Evolutionary conservation across 2,329 filamentous ascomycete species (phyloP), one percentile per base, ranked within the genome.

Genomic region (Bipolaris cookei): DNA sequence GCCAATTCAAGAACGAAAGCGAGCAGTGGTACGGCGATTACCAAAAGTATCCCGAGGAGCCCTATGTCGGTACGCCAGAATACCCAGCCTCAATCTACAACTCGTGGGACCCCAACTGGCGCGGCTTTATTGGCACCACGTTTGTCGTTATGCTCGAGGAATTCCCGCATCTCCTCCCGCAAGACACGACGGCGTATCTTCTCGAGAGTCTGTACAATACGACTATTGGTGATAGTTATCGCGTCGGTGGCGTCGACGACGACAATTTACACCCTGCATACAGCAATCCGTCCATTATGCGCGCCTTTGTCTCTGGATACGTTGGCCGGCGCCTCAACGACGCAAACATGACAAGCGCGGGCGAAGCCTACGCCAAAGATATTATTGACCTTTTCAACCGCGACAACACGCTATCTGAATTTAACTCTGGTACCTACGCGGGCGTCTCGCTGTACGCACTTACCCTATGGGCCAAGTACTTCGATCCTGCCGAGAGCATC

Each of bases 181-280:
- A 71, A 6, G 66, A 77, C 7, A 65, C 79, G 0, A 72, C 78
- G 14, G 51, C 66, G 0, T 75, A 82, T 14, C 83, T 88, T 53
- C 69, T 86, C 0, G 77, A 82, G 38, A 84, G 81, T 18, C 71
- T 89, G 3, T 76, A 80, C 64, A 84, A 86, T 63, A 78, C 80
- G 5, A 86, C 83, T 0, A 75, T 84, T 13, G 86, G 86, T 8
- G 86, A 89, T 59, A 80, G 80, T 28, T 88, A 88, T 65, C 82
- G 86, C 1, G 84, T 87, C 32, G 86, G 86, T 1, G 82, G 85
- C 13, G 70, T 88, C 0, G 82, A 86, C 49, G 77, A 77, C 35
- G 86, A 89, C 56, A 88, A 88, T 51, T 72, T 88, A 0, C 88
- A 87, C 52, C 85, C 86, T 0, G 79, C 84, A 0, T 88, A 88